phyloP scores from a whole-genome alignment of 2,329 filamentous ascomycete species.

The Penicillium sp. region DNA sequence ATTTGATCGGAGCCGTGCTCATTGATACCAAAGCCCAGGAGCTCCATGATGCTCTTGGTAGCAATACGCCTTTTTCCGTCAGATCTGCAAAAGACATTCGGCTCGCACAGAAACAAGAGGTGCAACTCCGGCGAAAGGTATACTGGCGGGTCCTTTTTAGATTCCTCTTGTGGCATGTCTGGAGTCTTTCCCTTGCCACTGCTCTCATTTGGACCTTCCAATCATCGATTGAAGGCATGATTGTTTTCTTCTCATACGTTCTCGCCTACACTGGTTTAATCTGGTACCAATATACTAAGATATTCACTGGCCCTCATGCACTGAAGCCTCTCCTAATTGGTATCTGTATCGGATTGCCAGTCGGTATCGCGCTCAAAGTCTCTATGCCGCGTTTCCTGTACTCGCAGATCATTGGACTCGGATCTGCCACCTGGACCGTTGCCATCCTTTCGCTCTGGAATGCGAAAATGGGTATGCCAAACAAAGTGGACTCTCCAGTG shows the following conservation, averaged over 20 bases:
- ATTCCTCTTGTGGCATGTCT: constrained; percentile 53
- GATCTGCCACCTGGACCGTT: constrained; percentile 51
- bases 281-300: constrained; percentile 55
- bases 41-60: constrained; percentile 47
- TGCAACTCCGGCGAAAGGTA: constrained; percentile 47
- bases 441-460: constrained; percentile 50
- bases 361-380: constrained; percentile 47
- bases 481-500: constrained; percentile 37
- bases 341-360: constrained; percentile 45
- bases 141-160: constrained; percentile 53
- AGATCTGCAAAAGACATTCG: constrained; percentile 44
- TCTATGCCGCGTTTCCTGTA: constrained; percentile 44
- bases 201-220: constrained; percentile 55
- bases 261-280: constrained; percentile 53
- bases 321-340: constrained; percentile 50
- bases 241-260: constrained; percentile 52
- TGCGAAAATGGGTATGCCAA: constrained; percentile 50
- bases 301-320: constrained; percentile 51
- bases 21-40: constrained; percentile 56
- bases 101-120: constrained; percentile 45
- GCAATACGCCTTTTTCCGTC: constrained; percentile 43
- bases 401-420: constrained; percentile 50
- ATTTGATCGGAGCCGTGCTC: constrained; percentile 56
- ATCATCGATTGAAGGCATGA: constrained; percentile 39
- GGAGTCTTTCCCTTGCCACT: constrained; percentile 51